These are phyloP conservation scores for Phaeophleospora eucalypticola DNA, from an alignment of 2,329 filamentous ascomycete species.

Conservation along the genomic window DNA sequence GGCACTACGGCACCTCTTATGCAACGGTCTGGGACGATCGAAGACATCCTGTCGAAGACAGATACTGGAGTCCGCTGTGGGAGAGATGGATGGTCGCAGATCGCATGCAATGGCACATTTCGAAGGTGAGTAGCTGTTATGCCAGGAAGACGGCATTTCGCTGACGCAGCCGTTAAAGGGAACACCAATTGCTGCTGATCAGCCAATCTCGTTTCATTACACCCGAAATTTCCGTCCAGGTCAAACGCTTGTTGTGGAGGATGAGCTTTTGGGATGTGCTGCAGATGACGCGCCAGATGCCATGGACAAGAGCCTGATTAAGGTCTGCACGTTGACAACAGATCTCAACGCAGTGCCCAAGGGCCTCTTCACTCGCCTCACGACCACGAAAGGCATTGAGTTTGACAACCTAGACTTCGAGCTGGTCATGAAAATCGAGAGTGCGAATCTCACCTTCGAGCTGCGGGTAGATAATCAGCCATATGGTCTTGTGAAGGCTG, in stretches of 20 bases:
- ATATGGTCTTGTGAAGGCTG: conserved; percentile 72
- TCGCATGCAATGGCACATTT: conserved; percentile 82
- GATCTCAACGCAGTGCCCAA: conserved; percentile 72
- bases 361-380: conserved; percentile 68
- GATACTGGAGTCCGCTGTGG: conserved; percentile 77
- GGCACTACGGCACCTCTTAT: conserved; percentile 77
- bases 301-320: conserved; percentile 52
- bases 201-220: conserved; percentile 77
- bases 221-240: conserved; percentile 78
- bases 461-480: conserved; percentile 72
- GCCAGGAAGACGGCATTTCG: not conserved
- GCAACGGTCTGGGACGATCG: conserved; percentile 70
- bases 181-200: conserved; percentile 67
- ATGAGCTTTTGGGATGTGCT: conserved; percentile 74
- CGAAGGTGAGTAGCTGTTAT: conserved; percentile 53
- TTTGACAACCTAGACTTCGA: conserved; percentile 81
- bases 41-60: conserved; percentile 67
- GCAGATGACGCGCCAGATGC: conserved; percentile 60
- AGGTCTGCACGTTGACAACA: conserved; percentile 74
- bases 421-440: conserved; percentile 77
- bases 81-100: conserved; percentile 80
- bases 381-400: conserved; percentile 73
- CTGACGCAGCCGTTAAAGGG: conserved; percentile 42
- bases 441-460: conserved; percentile 71
- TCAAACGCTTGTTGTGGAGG: conserved; percentile 72